Evolutionary conservation across 2,329 filamentous ascomycete species (phyloP), one percentile per base, ranked within the genome.

Genomic region (Beauveria asiatica): DNA sequence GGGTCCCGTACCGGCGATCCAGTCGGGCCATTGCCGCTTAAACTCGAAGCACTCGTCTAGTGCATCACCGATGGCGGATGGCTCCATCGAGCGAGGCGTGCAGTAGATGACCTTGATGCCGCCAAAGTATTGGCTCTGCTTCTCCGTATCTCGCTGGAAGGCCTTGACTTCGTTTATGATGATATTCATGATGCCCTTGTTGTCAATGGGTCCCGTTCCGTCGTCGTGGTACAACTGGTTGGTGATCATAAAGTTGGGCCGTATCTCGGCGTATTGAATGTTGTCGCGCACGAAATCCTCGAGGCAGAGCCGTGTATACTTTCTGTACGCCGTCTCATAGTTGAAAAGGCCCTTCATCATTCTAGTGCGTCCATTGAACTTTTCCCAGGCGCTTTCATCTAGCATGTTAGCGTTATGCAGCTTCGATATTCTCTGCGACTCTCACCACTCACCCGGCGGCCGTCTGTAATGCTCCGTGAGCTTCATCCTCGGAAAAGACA

Each of bases 301-400:
- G 11, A 89, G 81, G 21, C 83, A 83, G 3, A 74, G 69, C 10
- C 75, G 73, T 2, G 85, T 87, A 65, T 90, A 90, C 69, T 73
- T 75, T 51, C 76, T 74, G 67, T 85, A 89, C 3, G 85, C 84
- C 3, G 75, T 77, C 67, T 84, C 80, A 65, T 89, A 89, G 68
- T 86, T 87, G 66, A 89, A 80, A 0, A 90, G 75, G 0, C 87
- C 87, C 67, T 90, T 89, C 80, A 89, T 88, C 75, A 87, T 86
- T 54, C 85, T 79, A 3, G 87, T 90, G 4, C 85, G 79, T 53
- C 81, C 79, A 64, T 89, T 88, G 70, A 91, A 92, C 65, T 79
- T 80, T 61, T 78, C 74, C 82, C 82, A 85, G 7, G 79, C 77
- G 7, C 80, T 81, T 57, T 17, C 3, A 25, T 52, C 63, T 1